Evolutionary conservation across 768 basidiomycete species (phyloP).

Genomic region (Phlebiopsis flavidoalba): DNA sequence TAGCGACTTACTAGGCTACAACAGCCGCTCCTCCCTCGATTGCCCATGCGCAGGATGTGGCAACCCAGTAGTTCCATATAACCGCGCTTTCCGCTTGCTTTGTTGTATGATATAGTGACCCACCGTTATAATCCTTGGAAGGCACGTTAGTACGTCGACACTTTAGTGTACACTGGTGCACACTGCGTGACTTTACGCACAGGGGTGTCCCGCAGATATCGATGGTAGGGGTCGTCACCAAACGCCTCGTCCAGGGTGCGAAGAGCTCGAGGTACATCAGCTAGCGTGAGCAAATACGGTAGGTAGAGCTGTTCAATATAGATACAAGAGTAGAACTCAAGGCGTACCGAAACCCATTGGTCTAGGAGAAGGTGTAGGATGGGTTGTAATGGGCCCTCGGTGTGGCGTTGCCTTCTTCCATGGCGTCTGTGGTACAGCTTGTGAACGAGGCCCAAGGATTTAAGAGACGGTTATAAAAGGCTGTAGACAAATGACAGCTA

Average conservation of each 20-base stretch:
- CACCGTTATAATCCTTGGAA: background rate
- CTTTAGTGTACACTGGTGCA: background rate
- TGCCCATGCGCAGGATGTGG: background rate
- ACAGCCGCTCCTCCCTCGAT: conserved; percentile 4
- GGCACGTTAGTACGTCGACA: background rate
- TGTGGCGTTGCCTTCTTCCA: too few relatives aligned
- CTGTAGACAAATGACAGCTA: too few relatives aligned
- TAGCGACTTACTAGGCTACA: conserved; percentile 1
- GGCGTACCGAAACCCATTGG: background rate
- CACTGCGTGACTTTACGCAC: background rate
- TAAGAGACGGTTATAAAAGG: too few relatives aligned
- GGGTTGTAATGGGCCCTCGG: too few relatives aligned
- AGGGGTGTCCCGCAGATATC: conserved; percentile 3
- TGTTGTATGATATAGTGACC: background rate
- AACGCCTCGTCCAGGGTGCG: background rate
- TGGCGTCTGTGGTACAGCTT: too few relatives aligned
- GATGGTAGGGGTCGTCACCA: background rate
- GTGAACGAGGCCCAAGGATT: too few relatives aligned
- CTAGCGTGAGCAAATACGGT: background rate
- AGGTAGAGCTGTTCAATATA: too few relatives aligned
- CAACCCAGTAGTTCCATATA: background rate
- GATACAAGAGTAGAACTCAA: too few relatives aligned
- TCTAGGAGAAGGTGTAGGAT: background rate
- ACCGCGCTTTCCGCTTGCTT: background rate
- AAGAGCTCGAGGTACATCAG: background rate